Evolutionary conservation across 257 asterid species (phyloP), one percentile per base, ranked within the genome.

Genomic region (Ballota nigra): DNA sequence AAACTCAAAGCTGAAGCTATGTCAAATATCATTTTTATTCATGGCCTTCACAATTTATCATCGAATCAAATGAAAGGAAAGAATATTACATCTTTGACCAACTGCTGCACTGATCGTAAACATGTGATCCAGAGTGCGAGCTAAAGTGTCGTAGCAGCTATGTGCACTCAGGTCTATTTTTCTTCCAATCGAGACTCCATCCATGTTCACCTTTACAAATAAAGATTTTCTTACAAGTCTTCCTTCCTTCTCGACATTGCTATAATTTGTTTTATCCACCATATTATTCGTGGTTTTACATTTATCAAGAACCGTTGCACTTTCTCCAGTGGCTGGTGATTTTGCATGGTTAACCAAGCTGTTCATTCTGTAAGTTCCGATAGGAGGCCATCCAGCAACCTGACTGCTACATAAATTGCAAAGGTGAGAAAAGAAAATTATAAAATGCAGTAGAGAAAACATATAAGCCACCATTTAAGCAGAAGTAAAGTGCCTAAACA

Each of bases 121-220:
- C 98, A 93, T 93, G 75, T 79, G 78, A 75, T 87, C 94, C 75
- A 93, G 74, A 4, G 86, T 77, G 11, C 23, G 82, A 58, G 92
- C 89, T 77, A 93, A 83, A 73, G 89, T 80, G 84, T 78, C 77
- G 6, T 93, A 93, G 81, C 86, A 83, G 75, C 62, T 71, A 73
- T 90, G 98, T 80, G 92, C 89, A 77, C 77, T 85, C 70, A 90
- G 84, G 78, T 92, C 98, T 15, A 90, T 83, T 77, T 90, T 92
- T 80, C 98, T 84, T 63, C 98, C 98, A 53, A 92, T 90, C 4
- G 89, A 80, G 60, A 84, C 70, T 79, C 98, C 96, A 68, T 92
- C 98, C 97, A 87, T 86, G 80, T 85, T 86, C 82, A 88, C 98
- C 88, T 93, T 93, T 66, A 93, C 96, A 75, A 87, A 93, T 20